Base-by-base conservation (phyloP, 805 yeast genomes). In the Saccharomyces jurei region DNA sequence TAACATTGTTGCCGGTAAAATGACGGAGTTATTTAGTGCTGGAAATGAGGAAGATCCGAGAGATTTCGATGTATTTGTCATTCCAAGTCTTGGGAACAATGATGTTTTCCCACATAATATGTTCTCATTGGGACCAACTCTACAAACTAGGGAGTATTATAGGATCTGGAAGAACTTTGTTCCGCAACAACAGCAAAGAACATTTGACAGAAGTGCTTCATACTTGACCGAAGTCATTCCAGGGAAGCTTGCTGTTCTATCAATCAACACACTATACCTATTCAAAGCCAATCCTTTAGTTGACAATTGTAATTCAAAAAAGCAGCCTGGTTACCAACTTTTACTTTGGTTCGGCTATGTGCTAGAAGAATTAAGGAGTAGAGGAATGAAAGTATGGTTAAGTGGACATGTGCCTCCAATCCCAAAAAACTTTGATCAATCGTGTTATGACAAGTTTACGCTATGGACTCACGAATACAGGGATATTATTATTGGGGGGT, bases 401-500 rank as follows among this genome's bases (percentile, higher is more conserved):
- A 75, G 85, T 47, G 96, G 96, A 4, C 96, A 89, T 72, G 96
- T 89, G 14, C 96, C 96, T 2, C 95, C 96, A 4, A 80, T 84
- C 49, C 82, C 83, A 27, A 88, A 88, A 67, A 89, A 89, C 67
- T 81, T 79, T 57, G 95, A 89, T 62, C 74, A 77, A 21, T 76
- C 84, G 47, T 89, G 96, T 65, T 82, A 80, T 60, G 75, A 89
- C 50, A 88, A 88, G 68, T 85, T 82, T 69, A 79, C 86, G 26
- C 77, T 83, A n/a, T 89, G 96, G 96, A 71, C 83, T 36, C 81
- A 87, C 63, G 96, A 88, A 66, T 89, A 85, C 66, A 76, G 95
- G 59, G 96, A 89, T 67, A 79, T 89, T 46, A 86, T 89, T 28
- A 75, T 89, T 58, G 96, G 96, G 21, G 89, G 91, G 10, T 71